Percentiles rank a stretch among this genome's conserved stretches.
phyloP scores from a whole-genome alignment of 495 filamentous ascomycete genomes.

The Sordaria brevicollis region DNA sequence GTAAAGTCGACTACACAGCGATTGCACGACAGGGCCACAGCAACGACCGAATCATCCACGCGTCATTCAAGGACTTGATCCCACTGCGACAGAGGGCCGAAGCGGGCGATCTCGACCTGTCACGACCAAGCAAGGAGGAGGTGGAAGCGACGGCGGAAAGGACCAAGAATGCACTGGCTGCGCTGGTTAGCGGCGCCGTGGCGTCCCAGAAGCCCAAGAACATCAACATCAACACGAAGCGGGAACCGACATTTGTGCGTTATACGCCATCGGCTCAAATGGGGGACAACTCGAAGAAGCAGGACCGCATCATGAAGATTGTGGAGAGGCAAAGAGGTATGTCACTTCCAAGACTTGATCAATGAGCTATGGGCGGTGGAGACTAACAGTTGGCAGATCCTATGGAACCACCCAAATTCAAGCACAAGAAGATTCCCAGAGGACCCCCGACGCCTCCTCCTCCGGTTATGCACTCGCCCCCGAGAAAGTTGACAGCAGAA shows the following conservation, averaged over 20 bases:
- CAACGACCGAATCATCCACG: constrained; percentile 76
- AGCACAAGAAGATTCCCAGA: constrained; percentile 95
- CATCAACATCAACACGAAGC: constrained; percentile 62
- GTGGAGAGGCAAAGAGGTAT: constrained; percentile 68
- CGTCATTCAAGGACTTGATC: constrained; percentile 94
- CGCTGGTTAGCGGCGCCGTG: constrained; percentile 74
- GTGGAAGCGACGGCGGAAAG: constrained; percentile 72
- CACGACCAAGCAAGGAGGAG: constrained; percentile 75
- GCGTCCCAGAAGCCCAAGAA: constrained; percentile 94
- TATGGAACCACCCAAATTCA: constrained; percentile 97
- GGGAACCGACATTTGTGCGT: constrained; percentile 85
- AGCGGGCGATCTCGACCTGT: constrained; percentile 85
- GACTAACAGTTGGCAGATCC: constrained; percentile 46
- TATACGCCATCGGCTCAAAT: constrained; percentile 97
- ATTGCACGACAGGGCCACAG: constrained; percentile 86
- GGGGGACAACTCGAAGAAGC: constrained; percentile 79
- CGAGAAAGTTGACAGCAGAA: constrained; percentile 88
- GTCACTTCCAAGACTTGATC: not conserved
- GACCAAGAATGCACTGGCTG: constrained; percentile 75
- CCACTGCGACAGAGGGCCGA: constrained; percentile 88
- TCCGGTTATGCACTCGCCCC: constrained; percentile 91
- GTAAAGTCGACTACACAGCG: constrained; percentile 92
- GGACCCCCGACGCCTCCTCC: constrained; percentile 89
- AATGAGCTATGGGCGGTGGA: not conserved
- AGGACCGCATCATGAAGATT: constrained; percentile 97